Evolutionary conservation across 169 alveolate genomes (phyloP).

Genomic region (Besnoitia besnoiti): DNA sequence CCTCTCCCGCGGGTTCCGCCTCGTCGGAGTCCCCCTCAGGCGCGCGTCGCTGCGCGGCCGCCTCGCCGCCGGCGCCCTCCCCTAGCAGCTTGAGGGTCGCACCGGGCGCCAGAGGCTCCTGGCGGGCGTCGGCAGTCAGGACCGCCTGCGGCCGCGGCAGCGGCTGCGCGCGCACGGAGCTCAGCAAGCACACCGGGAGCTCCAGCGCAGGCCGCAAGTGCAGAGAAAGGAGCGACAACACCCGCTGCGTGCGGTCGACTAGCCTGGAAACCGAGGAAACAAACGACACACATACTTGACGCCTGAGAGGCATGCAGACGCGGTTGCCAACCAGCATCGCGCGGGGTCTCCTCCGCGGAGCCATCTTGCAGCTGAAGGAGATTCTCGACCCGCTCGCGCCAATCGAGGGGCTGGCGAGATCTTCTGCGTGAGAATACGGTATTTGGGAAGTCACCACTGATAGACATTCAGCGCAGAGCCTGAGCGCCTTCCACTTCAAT

Average conservation of each 20-base stretch:
- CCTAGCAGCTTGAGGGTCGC: neutral
- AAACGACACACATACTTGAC: neutral
- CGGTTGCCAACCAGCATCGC: too few relatives aligned
- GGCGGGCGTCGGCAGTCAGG: neutral
- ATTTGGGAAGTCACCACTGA: too few relatives aligned
- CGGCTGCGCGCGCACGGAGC: neutral
- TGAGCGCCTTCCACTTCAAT: too few relatives aligned
- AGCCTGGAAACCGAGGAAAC: neutral
- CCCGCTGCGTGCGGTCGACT: slow-evolving; percentile 28
- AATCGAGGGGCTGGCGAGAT: too few relatives aligned
- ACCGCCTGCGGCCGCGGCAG: neutral
- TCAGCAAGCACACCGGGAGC: slow-evolving; percentile 22
- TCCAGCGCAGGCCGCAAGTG: slow-evolving; percentile 29
- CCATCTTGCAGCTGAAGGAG: too few relatives aligned
- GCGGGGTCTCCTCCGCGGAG: too few relatives aligned
- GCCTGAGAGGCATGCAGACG: neutral
- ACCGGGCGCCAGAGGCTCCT: slow-evolving; percentile 28
- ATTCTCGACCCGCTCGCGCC: too few relatives aligned
- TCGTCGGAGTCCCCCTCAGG: neutral
- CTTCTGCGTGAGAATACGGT: too few relatives aligned
- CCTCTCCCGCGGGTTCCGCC: too few relatives aligned
- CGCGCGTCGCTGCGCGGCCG: neutral
- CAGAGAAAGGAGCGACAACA: slow-evolving; percentile 2
- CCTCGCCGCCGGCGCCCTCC: neutral
- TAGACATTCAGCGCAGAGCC: too few relatives aligned